Base-by-base conservation (phyloP, 192 early-diverging fungal species). In the Rhizophagus clarus region DNA sequence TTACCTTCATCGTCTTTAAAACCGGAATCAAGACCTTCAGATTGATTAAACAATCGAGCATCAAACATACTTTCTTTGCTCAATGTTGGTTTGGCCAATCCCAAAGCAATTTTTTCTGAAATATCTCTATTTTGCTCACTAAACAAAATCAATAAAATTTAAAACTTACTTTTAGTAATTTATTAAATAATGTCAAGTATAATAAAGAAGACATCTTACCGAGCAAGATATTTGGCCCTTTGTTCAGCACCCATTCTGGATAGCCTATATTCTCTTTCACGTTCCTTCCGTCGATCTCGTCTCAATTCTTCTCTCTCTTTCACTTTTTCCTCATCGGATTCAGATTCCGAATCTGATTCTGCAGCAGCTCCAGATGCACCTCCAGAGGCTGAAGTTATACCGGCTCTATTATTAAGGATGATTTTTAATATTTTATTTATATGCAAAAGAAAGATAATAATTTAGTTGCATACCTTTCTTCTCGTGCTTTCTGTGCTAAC, bases 61-160 rank as follows among this genome's bases (percentile, higher is more conserved):
- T 99, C 98, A 82, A 93, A 98, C 92, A 98, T 88, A 64, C 94
- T 92, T 68, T 99, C 98, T 83, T 93, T 93, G 51, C 93, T 91
- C 37, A 89, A 81, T 4, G 98, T 92, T 9, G 97, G 98, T 77
- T 97, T 95, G 29, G 97, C 97, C 73, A 98, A 85, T 28, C 98
- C 98, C 68, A 99, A 89, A 0, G 98, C 98, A 72, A 99, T 95
- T 84, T 97, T 99, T 87, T 99, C 98, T 0, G 97, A 99, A 73
- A 99, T 96, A 88, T 99, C 98, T 82, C 98, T 92, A 3, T 92
- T 91, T 81, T 94, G 90, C 34, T 89, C 82, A 42, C 93, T 95
- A 83, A 29, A 62, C 42, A 66, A 47, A 60, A 10, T 10, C 66
- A 17, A 42, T 76, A 31, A 62, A 4, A 51, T 10, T 61, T 28